phyloP scores from a whole-genome alignment of 192 early-diverging fungal species.

The Dimargaris cristalligena region DNA sequence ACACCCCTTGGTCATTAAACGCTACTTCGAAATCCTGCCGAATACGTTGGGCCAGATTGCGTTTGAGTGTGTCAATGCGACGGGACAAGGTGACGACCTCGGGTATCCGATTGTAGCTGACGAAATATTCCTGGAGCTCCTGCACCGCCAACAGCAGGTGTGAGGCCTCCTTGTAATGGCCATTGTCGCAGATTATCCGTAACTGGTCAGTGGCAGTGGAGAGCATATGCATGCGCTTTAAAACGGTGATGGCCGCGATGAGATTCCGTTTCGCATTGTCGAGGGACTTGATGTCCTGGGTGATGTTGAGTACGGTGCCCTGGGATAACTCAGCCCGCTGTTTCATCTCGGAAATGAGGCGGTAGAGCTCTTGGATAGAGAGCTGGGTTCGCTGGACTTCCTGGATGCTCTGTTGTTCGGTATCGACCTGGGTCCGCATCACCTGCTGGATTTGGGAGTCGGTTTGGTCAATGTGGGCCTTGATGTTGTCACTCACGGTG shows the following conservation, averaged over 20 bases:
- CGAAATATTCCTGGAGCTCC: conserved; percentile 62
- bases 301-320: conserved; percentile 82
- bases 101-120: conserved; percentile 48
- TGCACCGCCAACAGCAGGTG: conserved; percentile 64
- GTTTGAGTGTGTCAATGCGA: conserved; percentile 40
- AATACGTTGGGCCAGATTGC: conserved; percentile 41
- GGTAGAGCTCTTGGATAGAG: conserved; percentile 67
- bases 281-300: conserved; percentile 84
- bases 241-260: conserved; percentile 55
- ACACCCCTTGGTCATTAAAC: conserved; percentile 43
- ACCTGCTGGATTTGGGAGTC: conserved; percentile 48
- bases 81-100: conserved; percentile 57
- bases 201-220: conserved; percentile 62
- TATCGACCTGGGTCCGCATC: conserved; percentile 52
- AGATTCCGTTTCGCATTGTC: conserved; percentile 91
- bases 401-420: conserved; percentile 35
- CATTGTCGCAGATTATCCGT: conserved; percentile 37
- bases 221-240: conserved; percentile 79
- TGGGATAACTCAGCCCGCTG: conserved; percentile 72
- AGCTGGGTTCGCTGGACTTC: conserved; percentile 53
- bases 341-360: conserved; percentile 67
- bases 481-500: conserved; percentile 39
- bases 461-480: conserved; percentile 35
- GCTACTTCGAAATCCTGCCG: conserved; percentile 57
- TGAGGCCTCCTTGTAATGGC: conserved; percentile 64